Evolutionary conservation across 1,284 basidiomycete genomes (phyloP), one percentile per base, ranked within the genome.

Genomic region (Sanguinoderma infundibulare): DNA sequence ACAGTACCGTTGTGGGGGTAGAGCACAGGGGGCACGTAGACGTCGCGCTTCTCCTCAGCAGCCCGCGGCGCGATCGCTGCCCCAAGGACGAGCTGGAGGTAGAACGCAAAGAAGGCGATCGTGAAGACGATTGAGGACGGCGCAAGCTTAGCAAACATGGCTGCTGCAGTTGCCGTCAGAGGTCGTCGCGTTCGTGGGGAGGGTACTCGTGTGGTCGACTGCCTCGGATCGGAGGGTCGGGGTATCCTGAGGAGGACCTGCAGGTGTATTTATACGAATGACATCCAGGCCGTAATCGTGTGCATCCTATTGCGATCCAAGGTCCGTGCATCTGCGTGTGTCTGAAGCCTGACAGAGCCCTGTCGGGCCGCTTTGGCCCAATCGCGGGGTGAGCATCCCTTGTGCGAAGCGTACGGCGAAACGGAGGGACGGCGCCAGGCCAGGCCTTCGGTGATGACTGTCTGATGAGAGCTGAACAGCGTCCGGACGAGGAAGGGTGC

Each of bases 11-110:
- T 53, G 34, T 58, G 53, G 0, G 83, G 83, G 30, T 68, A 73
- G 14, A 68, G 66, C 38, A 84, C 71, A 2, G 35, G 61, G 1
- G 83, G 83, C 0, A 69, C 75, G 68, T 73, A 83, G 1, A 83
- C 82, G 60, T 84, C 81, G 26, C 61, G 49, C n/a, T n/a, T 59
- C 36, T 58, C 55, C 44, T 52, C 54, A n/a, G n/a, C n/a, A n/a
- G 26, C 12, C 47, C n/a, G 39, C 17, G 42, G 52, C 36, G 26
- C 28, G n/a, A 9, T n/a, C n/a, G 64, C 58, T 10, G 61, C 64
- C 14, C 58, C 59, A 24, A 60, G 36, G 40, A 36, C 64, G 53
- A 60, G 52, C 59, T 62, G 61, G 15, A 47, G 54, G 58, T 28
- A 60, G 7, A 44, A 58, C 14, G 61, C 60, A 36, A 65, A 40